phyloP scores from a whole-genome alignment of 2,329 filamentous ascomycete species.

The Colletotrichum magnum region DNA sequence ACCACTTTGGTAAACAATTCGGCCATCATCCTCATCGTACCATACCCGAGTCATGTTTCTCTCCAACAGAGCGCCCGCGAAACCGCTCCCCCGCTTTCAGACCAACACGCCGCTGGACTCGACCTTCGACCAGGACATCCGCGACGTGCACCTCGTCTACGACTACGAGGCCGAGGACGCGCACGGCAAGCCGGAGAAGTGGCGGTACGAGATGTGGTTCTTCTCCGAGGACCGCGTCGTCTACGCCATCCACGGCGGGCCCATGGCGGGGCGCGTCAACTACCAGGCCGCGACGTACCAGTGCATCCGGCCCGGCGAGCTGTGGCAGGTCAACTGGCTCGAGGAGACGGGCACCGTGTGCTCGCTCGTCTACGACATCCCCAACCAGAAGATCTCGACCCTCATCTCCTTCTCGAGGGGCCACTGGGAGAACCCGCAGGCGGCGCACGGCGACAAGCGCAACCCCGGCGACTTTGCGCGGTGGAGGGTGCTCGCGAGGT shows the following conservation, averaged over 20 bases:
- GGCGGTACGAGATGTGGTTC: slow-evolving; percentile 75
- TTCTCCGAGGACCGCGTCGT: slow-evolving; percentile 67
- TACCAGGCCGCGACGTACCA: slow-evolving; percentile 69
- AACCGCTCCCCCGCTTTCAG: slow-evolving; percentile 39
- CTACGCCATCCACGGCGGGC: slow-evolving; percentile 72
- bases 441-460: slow-evolving; percentile 70
- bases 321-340: slow-evolving; percentile 74
- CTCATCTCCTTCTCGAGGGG: slow-evolving; percentile 68
- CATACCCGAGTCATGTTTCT: slow-evolving; percentile 38
- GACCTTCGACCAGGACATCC: slow-evolving; percentile 65
- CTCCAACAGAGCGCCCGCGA: slow-evolving; percentile 30
- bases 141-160: slow-evolving; percentile 69
- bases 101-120: slow-evolving; percentile 42
- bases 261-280: slow-evolving; percentile 69
- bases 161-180: slow-evolving; percentile 66
- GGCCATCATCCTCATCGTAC: not conserved
- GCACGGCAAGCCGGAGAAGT: slow-evolving; percentile 67
- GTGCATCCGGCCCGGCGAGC: slow-evolving; percentile 69
- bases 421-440: slow-evolving; percentile 66
- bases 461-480: slow-evolving; percentile 64
- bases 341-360: slow-evolving; percentile 72
- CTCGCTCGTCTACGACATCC: slow-evolving; percentile 69
- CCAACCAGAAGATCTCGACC: slow-evolving; percentile 62
- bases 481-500: slow-evolving; percentile 63
- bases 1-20: not conserved